Evolutionary conservation across 2,329 filamentous ascomycete genomes (phyloP).

Genomic region (Hypoxylon sp.): DNA sequence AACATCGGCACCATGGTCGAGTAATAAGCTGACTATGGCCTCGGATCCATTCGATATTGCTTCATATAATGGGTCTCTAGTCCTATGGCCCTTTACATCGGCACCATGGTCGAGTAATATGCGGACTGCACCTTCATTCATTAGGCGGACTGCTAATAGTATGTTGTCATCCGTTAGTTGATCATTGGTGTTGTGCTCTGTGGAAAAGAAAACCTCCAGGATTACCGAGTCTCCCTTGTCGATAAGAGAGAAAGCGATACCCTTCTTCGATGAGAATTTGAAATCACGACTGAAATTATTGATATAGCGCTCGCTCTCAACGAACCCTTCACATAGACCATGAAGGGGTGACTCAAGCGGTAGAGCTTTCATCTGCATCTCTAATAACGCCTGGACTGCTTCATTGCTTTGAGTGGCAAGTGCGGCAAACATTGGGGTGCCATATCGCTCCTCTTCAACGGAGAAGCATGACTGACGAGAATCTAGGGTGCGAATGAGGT

Average conservation of each 20-base stretch:
- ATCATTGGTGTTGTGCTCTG: neutral
- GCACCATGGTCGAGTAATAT: too few relatives aligned
- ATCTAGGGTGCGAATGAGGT: constrained; percentile 7
- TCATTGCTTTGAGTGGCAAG: constrained; percentile 3
- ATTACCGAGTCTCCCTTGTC: neutral
- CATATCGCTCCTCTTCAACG: constrained; percentile 1
- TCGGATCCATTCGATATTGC: too few relatives aligned
- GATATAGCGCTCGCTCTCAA: neutral
- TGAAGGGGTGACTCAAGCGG: neutral
- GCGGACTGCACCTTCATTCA: too few relatives aligned
- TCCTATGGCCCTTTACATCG: too few relatives aligned
- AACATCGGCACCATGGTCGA: too few relatives aligned
- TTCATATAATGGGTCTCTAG: neutral
- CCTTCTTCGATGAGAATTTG: neutral
- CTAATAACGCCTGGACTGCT: constrained; percentile 1
- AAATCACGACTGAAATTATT: neutral
- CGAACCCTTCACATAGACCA: neutral
- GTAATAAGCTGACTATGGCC: too few relatives aligned
- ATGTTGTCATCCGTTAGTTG: neutral
- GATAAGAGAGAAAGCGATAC: neutral
- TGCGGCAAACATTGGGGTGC: constrained; percentile 6
- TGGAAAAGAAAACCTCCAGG: neutral
- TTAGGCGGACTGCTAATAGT: neutral
- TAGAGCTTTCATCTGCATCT: neutral
- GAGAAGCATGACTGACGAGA: neutral